Conservation (phyloP, 1,284 basidiomycete species). For the Xanthoconium separans region DNA sequence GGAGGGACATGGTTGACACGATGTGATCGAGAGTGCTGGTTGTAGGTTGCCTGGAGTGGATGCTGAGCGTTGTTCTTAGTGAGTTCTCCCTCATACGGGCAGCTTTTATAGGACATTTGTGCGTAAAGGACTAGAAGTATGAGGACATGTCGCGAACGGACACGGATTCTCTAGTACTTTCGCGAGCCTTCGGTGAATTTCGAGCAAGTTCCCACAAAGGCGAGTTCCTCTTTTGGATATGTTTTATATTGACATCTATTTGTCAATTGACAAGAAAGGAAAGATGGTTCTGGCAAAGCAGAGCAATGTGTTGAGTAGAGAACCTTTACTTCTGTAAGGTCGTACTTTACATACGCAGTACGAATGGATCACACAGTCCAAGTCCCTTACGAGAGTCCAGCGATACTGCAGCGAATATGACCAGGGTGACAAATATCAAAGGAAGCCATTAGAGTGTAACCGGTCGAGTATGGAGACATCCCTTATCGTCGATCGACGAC, state of each 20-base stretch:
- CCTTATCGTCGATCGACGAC: too few species aligned
- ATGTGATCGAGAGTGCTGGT: not conserved
- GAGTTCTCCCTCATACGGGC: not conserved
- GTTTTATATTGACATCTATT: not conserved
- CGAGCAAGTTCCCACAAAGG: not conserved
- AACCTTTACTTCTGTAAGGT: too few species aligned
- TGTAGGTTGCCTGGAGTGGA: not conserved
- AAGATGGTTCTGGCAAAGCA: not conserved
- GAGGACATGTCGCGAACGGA: not conserved
- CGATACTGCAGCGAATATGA: too few species aligned
- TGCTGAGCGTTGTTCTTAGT: not conserved
- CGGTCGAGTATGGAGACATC: too few species aligned
- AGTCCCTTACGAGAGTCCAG: too few species aligned
- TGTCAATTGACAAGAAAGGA: slow-evolving; percentile 2
- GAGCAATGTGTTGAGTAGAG: too few species aligned
- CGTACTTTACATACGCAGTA: too few species aligned
- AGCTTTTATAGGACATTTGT: not conserved
- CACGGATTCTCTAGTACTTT: not conserved
- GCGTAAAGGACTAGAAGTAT: not conserved
- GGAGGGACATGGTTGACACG: not conserved
- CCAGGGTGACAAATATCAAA: too few species aligned
- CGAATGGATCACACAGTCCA: too few species aligned
- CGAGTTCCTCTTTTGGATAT: not conserved
- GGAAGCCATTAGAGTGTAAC: too few species aligned
- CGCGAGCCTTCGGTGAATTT: not conserved